Conservation (phyloP, 2,329 filamentous ascomycete genomes). For the Harringtonia aguacate region DNA sequence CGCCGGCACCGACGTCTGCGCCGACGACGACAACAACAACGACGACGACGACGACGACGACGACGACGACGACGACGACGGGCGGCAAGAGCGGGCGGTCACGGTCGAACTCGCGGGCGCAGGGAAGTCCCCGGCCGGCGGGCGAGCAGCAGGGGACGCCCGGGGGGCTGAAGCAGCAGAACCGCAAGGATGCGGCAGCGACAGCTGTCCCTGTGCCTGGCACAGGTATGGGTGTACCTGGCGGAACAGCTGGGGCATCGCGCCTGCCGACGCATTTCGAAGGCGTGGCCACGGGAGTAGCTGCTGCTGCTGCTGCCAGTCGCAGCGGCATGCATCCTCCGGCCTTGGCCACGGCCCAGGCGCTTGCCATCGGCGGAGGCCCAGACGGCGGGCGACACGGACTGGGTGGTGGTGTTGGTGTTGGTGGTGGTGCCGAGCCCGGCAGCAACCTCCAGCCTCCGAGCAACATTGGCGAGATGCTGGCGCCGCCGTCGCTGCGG, state of each 20-base stretch:
- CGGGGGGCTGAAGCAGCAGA: not conserved
- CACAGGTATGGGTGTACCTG: not conserved
- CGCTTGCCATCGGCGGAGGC: not conserved
- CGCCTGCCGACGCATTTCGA: conserved; percentile 34
- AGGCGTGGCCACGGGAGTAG: conserved; percentile 5
- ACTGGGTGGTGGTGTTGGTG: not conserved
- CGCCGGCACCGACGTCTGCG: conserved; percentile 23
- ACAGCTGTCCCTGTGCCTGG: not conserved
- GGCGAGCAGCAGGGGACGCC: not conserved
- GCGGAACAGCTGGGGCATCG: conserved; percentile 4
- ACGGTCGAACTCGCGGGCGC: conserved; percentile 41
- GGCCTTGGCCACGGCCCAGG: not conserved
- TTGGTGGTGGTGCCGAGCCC: not conserved
- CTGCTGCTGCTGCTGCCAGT: not conserved
- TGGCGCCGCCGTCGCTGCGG: conserved; percentile 45
- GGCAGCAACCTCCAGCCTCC: conserved; percentile 11
- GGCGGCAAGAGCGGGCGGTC: conserved; percentile 35
- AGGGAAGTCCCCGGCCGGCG: conserved; percentile 11
- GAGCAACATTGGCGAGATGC: conserved; percentile 37
- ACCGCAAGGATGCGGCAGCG: not conserved
- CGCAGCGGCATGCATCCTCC: conserved; percentile 7
- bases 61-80: conserved; percentile 4
- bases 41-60: conserved; percentile 19
- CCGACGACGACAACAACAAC: conserved; percentile 7
- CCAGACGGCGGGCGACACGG: not conserved